These are phyloP conservation scores for Tylopilus sp. DNA, from an alignment of 768 basidiomycete genomes.

Conservation along the genomic window DNA sequence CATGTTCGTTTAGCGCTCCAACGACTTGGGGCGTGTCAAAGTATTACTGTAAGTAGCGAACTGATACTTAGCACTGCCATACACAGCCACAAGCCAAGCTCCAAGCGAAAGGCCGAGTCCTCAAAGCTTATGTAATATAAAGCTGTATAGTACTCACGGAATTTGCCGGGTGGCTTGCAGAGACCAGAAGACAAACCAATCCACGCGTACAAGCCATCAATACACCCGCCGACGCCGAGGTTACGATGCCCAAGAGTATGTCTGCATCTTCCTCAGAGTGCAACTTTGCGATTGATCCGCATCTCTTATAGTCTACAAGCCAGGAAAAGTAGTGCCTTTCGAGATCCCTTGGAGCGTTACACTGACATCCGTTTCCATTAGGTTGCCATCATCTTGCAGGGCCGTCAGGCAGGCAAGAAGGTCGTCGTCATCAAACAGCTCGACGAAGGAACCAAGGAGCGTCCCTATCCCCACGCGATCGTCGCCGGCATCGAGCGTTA, in stretches of 20 bases:
- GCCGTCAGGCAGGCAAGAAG: slow-evolving; percentile 99
- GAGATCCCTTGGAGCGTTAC: neutral
- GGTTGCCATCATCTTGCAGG: slow-evolving; percentile 97
- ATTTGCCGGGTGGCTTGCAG: slow-evolving; percentile 35
- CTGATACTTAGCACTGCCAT: too few species aligned
- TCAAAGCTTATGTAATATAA: slow-evolving; percentile 3
- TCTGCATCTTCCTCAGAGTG: neutral
- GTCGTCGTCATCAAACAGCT: slow-evolving; percentile 98
- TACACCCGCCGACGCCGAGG: slow-evolving; percentile 29
- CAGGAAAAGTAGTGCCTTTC: slow-evolving; percentile 69
- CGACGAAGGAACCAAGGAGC: slow-evolving; percentile 95
- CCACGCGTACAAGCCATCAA: slow-evolving; percentile 18
- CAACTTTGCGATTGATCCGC: slow-evolving; percentile 12
- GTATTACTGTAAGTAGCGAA: too few species aligned
- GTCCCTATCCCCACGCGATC: slow-evolving; percentile 96
- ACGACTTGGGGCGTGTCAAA: too few species aligned
- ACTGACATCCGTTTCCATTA: slow-evolving; percentile 27
- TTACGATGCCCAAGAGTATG: slow-evolving; percentile 43
- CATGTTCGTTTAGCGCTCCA: neutral
- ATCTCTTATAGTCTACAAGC: slow-evolving; percentile 73
- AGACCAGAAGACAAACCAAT: neutral
- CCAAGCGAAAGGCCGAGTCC: too few species aligned
- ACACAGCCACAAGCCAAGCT: too few species aligned
- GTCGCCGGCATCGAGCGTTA: slow-evolving; percentile 98
- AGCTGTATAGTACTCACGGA: slow-evolving; percentile 31